These are phyloP conservation scores for Baudoinia panamericana DNA, from an alignment of 495 filamentous ascomycete genomes.

Conservation along the genomic window DNA sequence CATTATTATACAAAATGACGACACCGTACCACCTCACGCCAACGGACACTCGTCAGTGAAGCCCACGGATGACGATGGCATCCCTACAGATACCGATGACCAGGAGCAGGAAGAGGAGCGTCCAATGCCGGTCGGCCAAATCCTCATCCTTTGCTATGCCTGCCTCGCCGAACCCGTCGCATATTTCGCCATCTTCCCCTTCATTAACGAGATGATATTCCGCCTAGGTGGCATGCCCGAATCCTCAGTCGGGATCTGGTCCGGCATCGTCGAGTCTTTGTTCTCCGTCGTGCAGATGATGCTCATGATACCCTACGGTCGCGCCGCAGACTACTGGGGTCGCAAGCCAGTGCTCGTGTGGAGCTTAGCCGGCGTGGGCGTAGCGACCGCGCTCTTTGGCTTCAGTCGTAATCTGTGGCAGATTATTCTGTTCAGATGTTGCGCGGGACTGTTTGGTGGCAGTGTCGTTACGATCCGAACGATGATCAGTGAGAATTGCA, in stretches of 20 bases:
- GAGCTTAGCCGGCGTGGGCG: constrained; percentile 45
- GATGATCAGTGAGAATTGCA: constrained; percentile 59
- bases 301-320: constrained; percentile 49
- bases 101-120: constrained; percentile 26
- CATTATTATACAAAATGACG: background rate
- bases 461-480: constrained; percentile 52
- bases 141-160: constrained; percentile 53
- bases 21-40: background rate
- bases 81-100: constrained; percentile 1
- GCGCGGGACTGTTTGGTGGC: constrained; percentile 55
- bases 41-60: too few species aligned
- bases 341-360: constrained; percentile 54
- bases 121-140: constrained; percentile 45
- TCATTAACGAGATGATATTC: constrained; percentile 57
- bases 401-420: constrained; percentile 45
- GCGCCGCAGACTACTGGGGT: constrained; percentile 49
- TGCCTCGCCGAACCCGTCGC: constrained; percentile 59
- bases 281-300: constrained; percentile 56
- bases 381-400: constrained; percentile 48
- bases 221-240: constrained; percentile 42
- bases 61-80: too few species aligned
- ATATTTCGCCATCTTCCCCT: constrained; percentile 65
- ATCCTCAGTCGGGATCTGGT: constrained; percentile 56
- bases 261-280: constrained; percentile 57
- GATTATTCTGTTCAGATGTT: constrained; percentile 53